Evolutionary conservation across 2,329 filamentous ascomycete genomes (phyloP).

Genomic region (Nigrospora osmanthi): DNA sequence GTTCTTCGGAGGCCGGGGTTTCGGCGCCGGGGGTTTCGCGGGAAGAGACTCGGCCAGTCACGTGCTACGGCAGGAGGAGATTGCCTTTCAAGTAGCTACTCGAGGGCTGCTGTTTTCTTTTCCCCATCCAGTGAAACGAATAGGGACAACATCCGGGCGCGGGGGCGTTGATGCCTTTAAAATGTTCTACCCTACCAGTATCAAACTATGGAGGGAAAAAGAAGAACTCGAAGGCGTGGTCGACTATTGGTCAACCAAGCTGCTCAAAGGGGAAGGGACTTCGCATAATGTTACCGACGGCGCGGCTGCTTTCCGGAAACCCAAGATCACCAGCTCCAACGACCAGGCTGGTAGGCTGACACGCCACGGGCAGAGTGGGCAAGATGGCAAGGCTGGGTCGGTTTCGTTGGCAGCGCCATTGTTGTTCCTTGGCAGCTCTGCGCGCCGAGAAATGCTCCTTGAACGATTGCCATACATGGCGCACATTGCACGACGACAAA

Average conservation of each 20-base stretch:
- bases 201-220: constrained; percentile 74
- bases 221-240: constrained; percentile 75
- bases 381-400: not conserved
- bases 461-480: constrained; percentile 84
- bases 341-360: constrained; percentile 11
- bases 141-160: constrained; percentile 35
- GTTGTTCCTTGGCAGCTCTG: constrained; percentile 55
- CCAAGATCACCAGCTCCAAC: constrained; percentile 22
- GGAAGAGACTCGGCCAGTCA: constrained; percentile 59
- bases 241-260: constrained; percentile 57
- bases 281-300: constrained; percentile 33
- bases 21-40: constrained; percentile 32
- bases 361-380: constrained; percentile 9
- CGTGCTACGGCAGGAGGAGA: constrained; percentile 81
- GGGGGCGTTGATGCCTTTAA: constrained; percentile 59
- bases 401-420: constrained; percentile 24
- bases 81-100: constrained; percentile 85
- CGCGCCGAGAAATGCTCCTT: constrained; percentile 67
- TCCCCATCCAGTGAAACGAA: constrained; percentile 77
- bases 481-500: constrained; percentile 45
- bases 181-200: constrained; percentile 85
- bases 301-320: constrained; percentile 40
- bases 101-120: constrained; percentile 79
- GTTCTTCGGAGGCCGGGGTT: constrained; percentile 56
- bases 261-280: constrained; percentile 46